Evolutionary conservation across 1,284 basidiomycete species (phyloP), one percentile per base, ranked within the genome.

Genomic region (Cerioporus squamosus): DNA sequence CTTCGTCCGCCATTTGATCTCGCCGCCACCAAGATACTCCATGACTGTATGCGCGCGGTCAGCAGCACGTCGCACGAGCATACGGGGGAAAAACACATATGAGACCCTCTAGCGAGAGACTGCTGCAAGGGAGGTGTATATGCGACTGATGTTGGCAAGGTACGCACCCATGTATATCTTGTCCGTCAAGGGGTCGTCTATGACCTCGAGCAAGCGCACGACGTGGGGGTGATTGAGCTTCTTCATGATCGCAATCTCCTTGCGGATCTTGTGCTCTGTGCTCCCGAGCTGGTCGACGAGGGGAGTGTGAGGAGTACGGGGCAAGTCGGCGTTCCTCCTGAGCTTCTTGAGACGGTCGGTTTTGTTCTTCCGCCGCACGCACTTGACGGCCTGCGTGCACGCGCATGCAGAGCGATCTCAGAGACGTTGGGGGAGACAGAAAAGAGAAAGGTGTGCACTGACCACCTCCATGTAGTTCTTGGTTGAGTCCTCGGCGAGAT

Each of bases 191-290:
- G 89, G 87, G 75, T 98, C 97, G 74, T 99, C 96, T 66, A 99
- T 97, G 70, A 98, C 95, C 74, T 98, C 95, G 68, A 90, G 87
- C 61, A 99, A 83, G 62, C 90, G 83, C 5, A 99, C 97, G 57
- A 99, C 90, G 71, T 99, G 91, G 0, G 91, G 88, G 72, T 99
- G 96, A 59, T 88, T 81, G 70, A 93, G 89, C 71, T 97, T 96
- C 78, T 98, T 98, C 91, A 99, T 95, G 73, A 99, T 97, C 5
- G 96, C 97, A 62, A 99, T 98, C 76, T 99, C 95, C 69, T 88
- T 87, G 67, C 85, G 81, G 66, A 95, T 91, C 77, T 92, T 92
- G 66, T 86, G 82, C 70, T 94, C 92, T 46, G 90, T 91, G 39
- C 86, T 89, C 55, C 81, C 79, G 31, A 90, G 77, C 59, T 81